Conservation (phyloP, 768 basidiomycete genomes). For the Gloeopeniophorella convolvens region DNA sequence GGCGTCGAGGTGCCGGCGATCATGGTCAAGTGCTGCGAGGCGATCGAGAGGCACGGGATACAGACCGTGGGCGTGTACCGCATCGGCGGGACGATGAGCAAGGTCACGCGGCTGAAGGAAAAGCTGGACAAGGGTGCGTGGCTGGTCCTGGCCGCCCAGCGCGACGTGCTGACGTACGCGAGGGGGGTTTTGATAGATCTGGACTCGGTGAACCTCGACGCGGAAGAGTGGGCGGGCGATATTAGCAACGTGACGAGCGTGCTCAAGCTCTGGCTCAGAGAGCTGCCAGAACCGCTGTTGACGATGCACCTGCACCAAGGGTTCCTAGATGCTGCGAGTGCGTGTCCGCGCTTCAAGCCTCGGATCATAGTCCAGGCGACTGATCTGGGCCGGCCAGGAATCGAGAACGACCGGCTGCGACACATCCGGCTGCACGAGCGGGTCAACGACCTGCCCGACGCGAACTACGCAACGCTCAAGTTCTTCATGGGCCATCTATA, state of each 20-base stretch:
- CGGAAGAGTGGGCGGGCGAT: slow-evolving; percentile 87
- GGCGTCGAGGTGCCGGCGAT: slow-evolving; percentile 84
- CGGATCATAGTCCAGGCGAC: no score
- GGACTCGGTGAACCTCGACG: slow-evolving; percentile 79
- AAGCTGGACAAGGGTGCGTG: slow-evolving; percentile 75
- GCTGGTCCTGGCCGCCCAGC: background rate
- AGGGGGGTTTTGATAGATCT: slow-evolving; percentile 45
- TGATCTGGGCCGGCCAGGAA: no score
- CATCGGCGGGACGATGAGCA: slow-evolving; percentile 84
- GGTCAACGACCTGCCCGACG: slow-evolving; percentile 95
- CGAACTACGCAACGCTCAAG: slow-evolving; percentile 97
- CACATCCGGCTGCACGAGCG: slow-evolving; percentile 96
- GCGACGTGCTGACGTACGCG: background rate
- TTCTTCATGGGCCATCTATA: slow-evolving; percentile 93
- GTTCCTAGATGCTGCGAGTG: slow-evolving; percentile 94
- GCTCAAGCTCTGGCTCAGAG: slow-evolving; percentile 93
- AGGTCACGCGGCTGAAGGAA: slow-evolving; percentile 76
- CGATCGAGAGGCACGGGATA: slow-evolving; percentile 88
- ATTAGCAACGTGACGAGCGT: slow-evolving; percentile 96
- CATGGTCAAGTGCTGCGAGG: slow-evolving; percentile 81
- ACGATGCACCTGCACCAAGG: slow-evolving; percentile 80
- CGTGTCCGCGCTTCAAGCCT: slow-evolving; percentile 33
- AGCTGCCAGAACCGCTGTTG: slow-evolving; percentile 89
- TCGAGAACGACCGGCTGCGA: slow-evolving; percentile 89
- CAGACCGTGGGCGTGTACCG: slow-evolving; percentile 87